Percentiles rank a stretch among this genome's conserved stretches.
phyloP scores from a whole-genome alignment of 768 basidiomycete genomes.

The Porpolomopsis calyptriformis region DNA sequence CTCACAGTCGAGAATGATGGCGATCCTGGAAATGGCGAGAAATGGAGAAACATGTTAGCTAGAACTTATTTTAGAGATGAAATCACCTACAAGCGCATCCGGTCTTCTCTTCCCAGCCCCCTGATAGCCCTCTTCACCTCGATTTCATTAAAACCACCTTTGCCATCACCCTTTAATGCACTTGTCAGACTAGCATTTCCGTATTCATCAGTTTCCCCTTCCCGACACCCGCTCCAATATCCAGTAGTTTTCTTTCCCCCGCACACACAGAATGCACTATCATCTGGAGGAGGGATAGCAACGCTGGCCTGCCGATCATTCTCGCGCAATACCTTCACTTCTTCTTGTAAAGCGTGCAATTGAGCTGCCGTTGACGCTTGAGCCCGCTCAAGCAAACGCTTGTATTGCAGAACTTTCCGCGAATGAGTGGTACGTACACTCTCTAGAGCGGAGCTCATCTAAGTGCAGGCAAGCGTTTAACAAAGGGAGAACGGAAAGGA shows the following conservation, averaged over 20 bases:
- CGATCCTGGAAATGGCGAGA: slow-evolving; percentile 30
- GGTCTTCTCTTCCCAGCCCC: slow-evolving; percentile 50
- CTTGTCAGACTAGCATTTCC: slow-evolving; percentile 29
- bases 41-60: neutral
- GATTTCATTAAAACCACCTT: slow-evolving; percentile 59
- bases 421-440: slow-evolving; percentile 33
- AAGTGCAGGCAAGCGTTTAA: neutral
- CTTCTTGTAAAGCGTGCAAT: slow-evolving; percentile 77
- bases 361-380: slow-evolving; percentile 74
- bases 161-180: slow-evolving; percentile 41
- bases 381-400: slow-evolving; percentile 68
- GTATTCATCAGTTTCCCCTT: slow-evolving; percentile 33
- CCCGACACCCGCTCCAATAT: slow-evolving; percentile 66
- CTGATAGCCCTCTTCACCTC: slow-evolving; percentile 58
- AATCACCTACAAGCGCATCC: slow-evolving; percentile 60
- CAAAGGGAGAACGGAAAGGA: slow-evolving; percentile 7
- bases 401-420: slow-evolving; percentile 60
- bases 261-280: slow-evolving; percentile 35
- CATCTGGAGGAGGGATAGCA: slow-evolving; percentile 11
- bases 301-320: slow-evolving; percentile 21
- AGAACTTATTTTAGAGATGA: neutral
- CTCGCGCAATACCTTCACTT: slow-evolving; percentile 54
- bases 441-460: slow-evolving; percentile 33
- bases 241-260: slow-evolving; percentile 52
- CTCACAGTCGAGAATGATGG: slow-evolving; percentile 53